A percentile compares a stretch with the other conserved stretches of the same genome.
Evolutionary conservation across 2,329 filamentous ascomycete species (phyloP).

Genomic region (Botryosphaeria agaves): DNA sequence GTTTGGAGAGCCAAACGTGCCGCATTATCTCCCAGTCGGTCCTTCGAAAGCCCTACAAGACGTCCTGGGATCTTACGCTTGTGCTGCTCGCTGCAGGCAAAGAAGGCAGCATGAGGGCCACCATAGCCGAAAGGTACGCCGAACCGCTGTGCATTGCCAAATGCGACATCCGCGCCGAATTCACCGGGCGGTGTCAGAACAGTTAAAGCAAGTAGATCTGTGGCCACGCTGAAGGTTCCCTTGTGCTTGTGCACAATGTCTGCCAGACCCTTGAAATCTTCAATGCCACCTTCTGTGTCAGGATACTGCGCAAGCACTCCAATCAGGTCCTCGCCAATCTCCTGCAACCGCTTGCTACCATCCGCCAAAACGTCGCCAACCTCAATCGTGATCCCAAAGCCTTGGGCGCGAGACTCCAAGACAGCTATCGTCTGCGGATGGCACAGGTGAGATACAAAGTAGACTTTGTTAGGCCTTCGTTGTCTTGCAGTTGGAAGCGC

Average conservation of each 20-base stretch:
- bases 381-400: slow-evolving; percentile 73
- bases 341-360: slow-evolving; percentile 47
- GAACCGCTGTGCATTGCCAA: slow-evolving; percentile 81
- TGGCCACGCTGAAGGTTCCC: slow-evolving; percentile 71
- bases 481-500: slow-evolving; percentile 52
- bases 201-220: slow-evolving; percentile 76
- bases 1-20: slow-evolving; percentile 79
- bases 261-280: slow-evolving; percentile 57
- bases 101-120: slow-evolving; percentile 93
- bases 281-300: slow-evolving; percentile 67
- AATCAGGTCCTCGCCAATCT: slow-evolving; percentile 63
- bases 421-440: slow-evolving; percentile 79
- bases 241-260: slow-evolving; percentile 62
- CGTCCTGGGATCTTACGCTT: slow-evolving; percentile 91
- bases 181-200: slow-evolving; percentile 79
- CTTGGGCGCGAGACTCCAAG: slow-evolving; percentile 67
- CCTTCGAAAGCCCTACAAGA: slow-evolving; percentile 80
- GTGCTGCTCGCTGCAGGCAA: slow-evolving; percentile 76
- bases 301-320: slow-evolving; percentile 93
- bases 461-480: slow-evolving; percentile 62
- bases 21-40: slow-evolving; percentile 65
- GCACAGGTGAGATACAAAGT: slow-evolving; percentile 64
- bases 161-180: slow-evolving; percentile 88
- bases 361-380: slow-evolving; percentile 53
- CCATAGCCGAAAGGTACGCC: slow-evolving; percentile 86